Percentiles rank a stretch among this genome's conserved stretches.
Conservation (phyloP, 345 rosid species). For the Pugionium dolabratum region DNA sequence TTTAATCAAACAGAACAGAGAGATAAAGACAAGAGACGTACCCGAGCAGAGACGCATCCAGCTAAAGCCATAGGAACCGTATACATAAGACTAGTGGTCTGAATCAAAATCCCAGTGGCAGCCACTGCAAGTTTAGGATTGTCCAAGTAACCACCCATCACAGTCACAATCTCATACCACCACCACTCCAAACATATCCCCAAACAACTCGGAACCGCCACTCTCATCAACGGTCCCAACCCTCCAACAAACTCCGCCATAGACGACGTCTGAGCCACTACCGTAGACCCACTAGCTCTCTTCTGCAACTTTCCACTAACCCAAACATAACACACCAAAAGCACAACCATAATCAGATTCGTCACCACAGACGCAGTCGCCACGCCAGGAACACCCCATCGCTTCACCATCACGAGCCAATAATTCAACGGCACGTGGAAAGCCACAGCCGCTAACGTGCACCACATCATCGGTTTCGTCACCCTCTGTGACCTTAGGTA, state of each 20-base stretch:
- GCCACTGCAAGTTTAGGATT: constrained; percentile 84
- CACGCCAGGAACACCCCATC: constrained; percentile 86
- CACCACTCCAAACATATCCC: constrained; percentile 99
- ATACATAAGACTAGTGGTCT: constrained; percentile 97
- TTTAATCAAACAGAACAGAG: background rate
- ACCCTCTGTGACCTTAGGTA: constrained; percentile 83
- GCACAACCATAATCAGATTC: constrained; percentile 74
- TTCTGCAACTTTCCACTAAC: constrained; percentile 56
- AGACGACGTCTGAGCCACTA: constrained; percentile 40
- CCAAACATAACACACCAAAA: constrained; percentile 83
- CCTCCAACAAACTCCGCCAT: constrained; percentile 56
- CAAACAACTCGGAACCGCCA: constrained; percentile 93
- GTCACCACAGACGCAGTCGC: constrained; percentile 92
- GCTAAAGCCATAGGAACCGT: constrained; percentile 96
- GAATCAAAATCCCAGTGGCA: constrained; percentile 89
- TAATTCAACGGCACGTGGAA: constrained; percentile 91
- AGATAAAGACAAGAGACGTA: constrained; percentile 38
- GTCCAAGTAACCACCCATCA: constrained; percentile 87
- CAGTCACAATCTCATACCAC: constrained; percentile 97
- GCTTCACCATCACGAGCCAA: constrained; percentile 53
- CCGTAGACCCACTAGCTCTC: constrained; percentile 43
- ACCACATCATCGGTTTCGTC: constrained; percentile 97
- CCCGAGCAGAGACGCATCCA: constrained; percentile 97
- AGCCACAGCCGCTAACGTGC: constrained; percentile 68
- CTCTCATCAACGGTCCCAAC: constrained; percentile 64